Evolutionary conservation across 352 stramenopile species (phyloP).

Genomic region (Pythium utonaiense): DNA sequence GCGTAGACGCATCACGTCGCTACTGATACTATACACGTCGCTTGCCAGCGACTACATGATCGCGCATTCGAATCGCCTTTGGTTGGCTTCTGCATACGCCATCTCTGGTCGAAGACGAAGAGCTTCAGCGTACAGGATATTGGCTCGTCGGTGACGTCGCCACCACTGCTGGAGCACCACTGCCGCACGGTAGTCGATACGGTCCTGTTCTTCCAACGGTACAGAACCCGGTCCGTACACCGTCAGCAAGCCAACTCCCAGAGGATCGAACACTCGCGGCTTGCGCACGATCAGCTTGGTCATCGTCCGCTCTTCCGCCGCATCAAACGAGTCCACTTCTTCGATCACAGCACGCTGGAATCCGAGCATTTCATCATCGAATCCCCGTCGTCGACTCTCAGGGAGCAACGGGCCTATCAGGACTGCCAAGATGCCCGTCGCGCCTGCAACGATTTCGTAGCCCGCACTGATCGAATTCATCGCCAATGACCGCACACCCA

Average conservation of each 20-base stretch:
- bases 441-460: slow-evolving; percentile 85
- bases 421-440: slow-evolving; percentile 71
- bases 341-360: slow-evolving; percentile 88
- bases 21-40: slow-evolving; percentile 14
- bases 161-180: slow-evolving; percentile 84
- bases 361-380: slow-evolving; percentile 79
- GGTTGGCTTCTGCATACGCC: neutral
- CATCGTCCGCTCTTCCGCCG: slow-evolving; percentile 83
- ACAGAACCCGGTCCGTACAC: slow-evolving; percentile 84
- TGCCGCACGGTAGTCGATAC: slow-evolving; percentile 78
- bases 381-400: slow-evolving; percentile 66
- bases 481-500: slow-evolving; percentile 77
- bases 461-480: slow-evolving; percentile 90
- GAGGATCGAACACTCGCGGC: slow-evolving; percentile 73
- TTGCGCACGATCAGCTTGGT: slow-evolving; percentile 85
- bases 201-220: slow-evolving; percentile 85
- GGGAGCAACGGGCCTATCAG: slow-evolving; percentile 66
- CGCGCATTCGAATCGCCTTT: slow-evolving; percentile 16
- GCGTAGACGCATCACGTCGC: neutral
- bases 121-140: slow-evolving; percentile 56
- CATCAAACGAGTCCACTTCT: slow-evolving; percentile 85
- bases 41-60: slow-evolving; percentile 23
- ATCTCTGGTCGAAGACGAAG: slow-evolving; percentile 50
- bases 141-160: slow-evolving; percentile 63
- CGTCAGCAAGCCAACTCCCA: slow-evolving; percentile 70